phyloP scores from a whole-genome alignment of 768 basidiomycete genomes.

The Coprinopsis marcescibilis region DNA sequence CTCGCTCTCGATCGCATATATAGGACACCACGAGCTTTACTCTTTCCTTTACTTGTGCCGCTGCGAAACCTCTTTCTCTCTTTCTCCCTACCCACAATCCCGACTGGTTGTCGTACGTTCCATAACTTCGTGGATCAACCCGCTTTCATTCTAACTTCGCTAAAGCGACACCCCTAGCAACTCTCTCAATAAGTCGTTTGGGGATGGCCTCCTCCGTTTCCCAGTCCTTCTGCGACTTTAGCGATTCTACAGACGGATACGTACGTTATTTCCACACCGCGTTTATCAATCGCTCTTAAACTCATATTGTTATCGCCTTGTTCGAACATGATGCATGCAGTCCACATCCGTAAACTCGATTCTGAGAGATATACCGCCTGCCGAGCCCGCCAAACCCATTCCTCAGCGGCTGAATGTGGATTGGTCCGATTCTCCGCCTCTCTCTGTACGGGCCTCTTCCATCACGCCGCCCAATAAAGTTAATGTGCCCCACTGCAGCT shows the following conservation, averaged over 20 bases:
- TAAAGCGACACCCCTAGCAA: background rate
- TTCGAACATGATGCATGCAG: too few relatives aligned
- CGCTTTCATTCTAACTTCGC: background rate
- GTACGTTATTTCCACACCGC: too few relatives aligned
- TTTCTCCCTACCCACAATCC: background rate
- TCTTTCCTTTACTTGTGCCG: background rate
- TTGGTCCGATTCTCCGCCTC: constrained; percentile 9
- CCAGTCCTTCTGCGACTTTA: constrained; percentile 7
- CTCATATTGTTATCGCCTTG: too few relatives aligned
- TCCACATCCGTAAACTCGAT: too few relatives aligned
- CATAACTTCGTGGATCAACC: background rate
- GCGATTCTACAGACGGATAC: constrained; percentile 4
- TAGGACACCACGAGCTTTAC: background rate
- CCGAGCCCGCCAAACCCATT: background rate
- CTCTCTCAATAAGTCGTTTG: background rate
- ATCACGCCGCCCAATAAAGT: background rate
- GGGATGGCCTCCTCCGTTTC: background rate
- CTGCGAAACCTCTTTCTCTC: background rate
- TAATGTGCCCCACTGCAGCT: background rate
- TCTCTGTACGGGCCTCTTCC: background rate
- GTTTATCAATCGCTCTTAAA: too few relatives aligned
- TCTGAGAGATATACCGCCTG: background rate
- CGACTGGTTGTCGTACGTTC: background rate
- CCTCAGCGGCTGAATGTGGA: constrained; percentile 10
- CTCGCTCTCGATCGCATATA: background rate